phyloP scores from a whole-genome alignment of 1,139 yeast genomes.

The Kluyveromyces sp. region DNA sequence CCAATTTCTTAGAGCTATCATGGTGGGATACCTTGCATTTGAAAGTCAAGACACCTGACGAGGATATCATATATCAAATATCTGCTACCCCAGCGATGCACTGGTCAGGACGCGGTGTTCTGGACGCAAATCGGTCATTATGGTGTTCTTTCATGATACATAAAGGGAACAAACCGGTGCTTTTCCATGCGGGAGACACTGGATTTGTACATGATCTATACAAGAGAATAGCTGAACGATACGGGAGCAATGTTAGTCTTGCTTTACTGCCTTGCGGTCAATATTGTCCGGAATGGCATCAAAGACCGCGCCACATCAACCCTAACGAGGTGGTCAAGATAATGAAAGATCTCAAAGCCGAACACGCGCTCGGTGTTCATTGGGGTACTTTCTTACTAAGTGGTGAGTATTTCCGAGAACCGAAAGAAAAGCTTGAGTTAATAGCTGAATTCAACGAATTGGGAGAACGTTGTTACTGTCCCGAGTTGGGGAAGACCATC shows the following conservation, averaged over 20 bases:
- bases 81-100: slow-evolving; percentile 96
- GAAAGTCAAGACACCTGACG: slow-evolving; percentile 31
- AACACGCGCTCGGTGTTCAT: slow-evolving; percentile 76
- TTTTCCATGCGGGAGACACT: slow-evolving; percentile 93
- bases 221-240: slow-evolving; percentile 51
- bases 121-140: slow-evolving; percentile 71
- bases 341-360: slow-evolving; percentile 54
- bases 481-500: slow-evolving; percentile 47
- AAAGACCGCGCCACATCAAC: slow-evolving; percentile 77
- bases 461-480: slow-evolving; percentile 40
- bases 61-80: slow-evolving; percentile 52
- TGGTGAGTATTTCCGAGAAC: slow-evolving; percentile 83
- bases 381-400: slow-evolving; percentile 94
- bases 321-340: slow-evolving; percentile 72
- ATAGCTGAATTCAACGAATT: slow-evolving; percentile 33
- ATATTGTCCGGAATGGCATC: slow-evolving; percentile 93
- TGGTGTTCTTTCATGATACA: slow-evolving; percentile 83
- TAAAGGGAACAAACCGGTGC: slow-evolving; percentile 57
- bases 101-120: slow-evolving; percentile 81
- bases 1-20: slow-evolving; percentile 59
- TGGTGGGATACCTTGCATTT: slow-evolving; percentile 81
- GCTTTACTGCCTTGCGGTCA: slow-evolving; percentile 91
- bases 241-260: slow-evolving; percentile 56
- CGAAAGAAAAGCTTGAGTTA: slow-evolving; percentile 45
- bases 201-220: slow-evolving; percentile 76